Evolutionary conservation across 2,329 filamentous ascomycete species (phyloP), one percentile per base, ranked within the genome.

Genomic region (Sporothrix protearum): DNA sequence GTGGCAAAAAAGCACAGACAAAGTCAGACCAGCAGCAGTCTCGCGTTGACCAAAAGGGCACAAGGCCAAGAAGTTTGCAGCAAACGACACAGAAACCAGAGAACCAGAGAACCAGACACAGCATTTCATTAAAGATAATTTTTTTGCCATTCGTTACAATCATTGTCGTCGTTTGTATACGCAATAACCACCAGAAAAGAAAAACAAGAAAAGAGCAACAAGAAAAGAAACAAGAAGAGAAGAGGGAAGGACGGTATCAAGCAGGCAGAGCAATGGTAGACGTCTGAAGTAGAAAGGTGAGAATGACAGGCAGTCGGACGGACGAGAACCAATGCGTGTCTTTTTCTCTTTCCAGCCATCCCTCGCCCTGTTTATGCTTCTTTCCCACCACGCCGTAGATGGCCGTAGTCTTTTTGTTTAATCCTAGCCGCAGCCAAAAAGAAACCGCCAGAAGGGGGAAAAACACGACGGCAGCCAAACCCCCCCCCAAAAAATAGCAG

Each of bases 161-260:
- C 73, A 72, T 75, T 51, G 68, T 72, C 74, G 68, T 75, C 72
- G 30, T 73, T 45, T 74, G 63, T 66, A 66, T 63, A 57, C 30
- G 69, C 51, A 49, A 73, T 63, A 55, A 70, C 39, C 39, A 33
- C 47, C 30, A 68, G 47, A 72, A 19, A 68, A 45, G 3, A 45
- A 19, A 36, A 30, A 47, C 55, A n/a, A 1, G 63, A 30, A 71
- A 45, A 71, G 14, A 30, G 36, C 55, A n/a, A 1, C 55, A 30
- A 71, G 33, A 71, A 9, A 57, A 47, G 12, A n/a, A 53, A n/a
- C n/a, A 28, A 61, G 22, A 25, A 64, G 36, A 64, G 59, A 25
- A 64, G 36, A 64, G 36, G 36, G 3, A 53, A 59, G 30, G 33
- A 67, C 2, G 61, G n/a, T 68, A n/a, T 22, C 45, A 22, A 25